These are phyloP conservation scores for Arabidopsis thaliana DNA, from an alignment of 345 rosid genomes.

Conservation along the genomic window DNA sequence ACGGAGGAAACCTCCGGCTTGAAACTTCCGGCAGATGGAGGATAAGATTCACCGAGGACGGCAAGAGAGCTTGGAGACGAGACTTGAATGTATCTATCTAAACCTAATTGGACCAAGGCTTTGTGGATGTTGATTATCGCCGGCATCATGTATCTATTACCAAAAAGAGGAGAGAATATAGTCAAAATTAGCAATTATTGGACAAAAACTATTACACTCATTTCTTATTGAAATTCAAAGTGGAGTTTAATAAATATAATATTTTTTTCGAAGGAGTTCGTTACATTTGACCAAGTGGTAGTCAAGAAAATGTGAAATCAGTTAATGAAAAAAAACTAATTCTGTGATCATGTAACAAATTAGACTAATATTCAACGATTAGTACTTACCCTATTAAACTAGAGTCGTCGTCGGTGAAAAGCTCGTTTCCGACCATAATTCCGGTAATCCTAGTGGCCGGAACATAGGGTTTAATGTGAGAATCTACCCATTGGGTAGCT, in stretches of 20 bases:
- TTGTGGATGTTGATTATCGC: constrained; percentile 71
- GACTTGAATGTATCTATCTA: constrained; percentile 70
- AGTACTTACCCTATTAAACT: constrained; percentile 43
- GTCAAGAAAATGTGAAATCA: background rate
- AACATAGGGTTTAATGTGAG: constrained; percentile 70
- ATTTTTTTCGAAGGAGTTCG: background rate
- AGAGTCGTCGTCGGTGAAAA: constrained; percentile 59
- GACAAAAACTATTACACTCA: background rate
- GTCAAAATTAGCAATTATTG: background rate
- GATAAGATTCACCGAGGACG: constrained; percentile 74
- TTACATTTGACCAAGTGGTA: background rate
- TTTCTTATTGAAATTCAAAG: background rate
- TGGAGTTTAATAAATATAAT: too few species aligned
- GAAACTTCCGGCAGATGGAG: constrained; percentile 90
- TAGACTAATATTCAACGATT: background rate
- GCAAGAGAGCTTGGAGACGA: constrained; percentile 80
- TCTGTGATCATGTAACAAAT: background rate
- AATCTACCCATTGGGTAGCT: constrained; percentile 77
- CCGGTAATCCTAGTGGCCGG: constrained; percentile 78
- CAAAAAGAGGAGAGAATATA: background rate
- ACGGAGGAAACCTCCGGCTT: constrained; percentile 56
- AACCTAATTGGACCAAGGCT: constrained; percentile 74
- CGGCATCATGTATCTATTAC: constrained; percentile 60
- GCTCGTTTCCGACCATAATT: constrained; percentile 77
- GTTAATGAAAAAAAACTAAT: background rate